phyloP scores from a whole-genome alignment of 2,329 filamentous ascomycete genomes.

The Huntiella abstrusa region DNA sequence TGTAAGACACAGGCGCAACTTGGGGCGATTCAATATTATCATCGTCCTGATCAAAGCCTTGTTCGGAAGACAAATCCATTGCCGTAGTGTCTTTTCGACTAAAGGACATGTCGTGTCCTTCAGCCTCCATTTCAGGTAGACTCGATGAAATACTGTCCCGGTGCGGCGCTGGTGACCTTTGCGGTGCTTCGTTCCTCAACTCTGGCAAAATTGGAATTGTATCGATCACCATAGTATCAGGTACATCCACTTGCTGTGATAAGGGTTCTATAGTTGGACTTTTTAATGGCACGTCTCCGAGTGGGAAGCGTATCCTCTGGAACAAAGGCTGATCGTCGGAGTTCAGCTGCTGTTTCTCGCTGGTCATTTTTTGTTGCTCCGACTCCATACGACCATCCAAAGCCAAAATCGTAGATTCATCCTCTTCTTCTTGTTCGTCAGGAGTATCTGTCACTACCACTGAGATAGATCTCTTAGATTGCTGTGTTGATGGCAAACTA shows the following conservation, averaged over 20 bases:
- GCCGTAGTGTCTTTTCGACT: not conserved
- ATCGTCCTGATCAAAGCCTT: not conserved
- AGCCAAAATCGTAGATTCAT: not conserved
- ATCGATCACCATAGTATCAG: slow-evolving; percentile 8
- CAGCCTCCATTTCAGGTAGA: not conserved
- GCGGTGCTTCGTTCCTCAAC: not conserved
- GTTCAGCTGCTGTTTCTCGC: not conserved
- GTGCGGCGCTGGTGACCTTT: too few species aligned
- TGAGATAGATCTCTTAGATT: not conserved
- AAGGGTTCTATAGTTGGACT: slow-evolving; percentile 9
- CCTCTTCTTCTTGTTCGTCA: not conserved
- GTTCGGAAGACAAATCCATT: not conserved
- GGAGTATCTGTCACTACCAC: not conserved
- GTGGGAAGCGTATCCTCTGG: slow-evolving; percentile 2
- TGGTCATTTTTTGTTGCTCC: not conserved
- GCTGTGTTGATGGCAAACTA: not conserved
- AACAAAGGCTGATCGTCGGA: slow-evolving; percentile 6
- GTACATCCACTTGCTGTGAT: not conserved
- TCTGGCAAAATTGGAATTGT: not conserved
- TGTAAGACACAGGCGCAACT: slow-evolving; percentile 3
- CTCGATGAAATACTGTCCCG: slow-evolving; percentile 1
- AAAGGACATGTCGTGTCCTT: not conserved
- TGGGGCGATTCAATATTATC: not conserved
- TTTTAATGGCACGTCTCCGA: not conserved
- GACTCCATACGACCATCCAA: not conserved